Evolutionary conservation across 2,329 filamentous ascomycete species (phyloP), one percentile per base, ranked within the genome.

Genomic region (Aspergillus sclerotialis): DNA sequence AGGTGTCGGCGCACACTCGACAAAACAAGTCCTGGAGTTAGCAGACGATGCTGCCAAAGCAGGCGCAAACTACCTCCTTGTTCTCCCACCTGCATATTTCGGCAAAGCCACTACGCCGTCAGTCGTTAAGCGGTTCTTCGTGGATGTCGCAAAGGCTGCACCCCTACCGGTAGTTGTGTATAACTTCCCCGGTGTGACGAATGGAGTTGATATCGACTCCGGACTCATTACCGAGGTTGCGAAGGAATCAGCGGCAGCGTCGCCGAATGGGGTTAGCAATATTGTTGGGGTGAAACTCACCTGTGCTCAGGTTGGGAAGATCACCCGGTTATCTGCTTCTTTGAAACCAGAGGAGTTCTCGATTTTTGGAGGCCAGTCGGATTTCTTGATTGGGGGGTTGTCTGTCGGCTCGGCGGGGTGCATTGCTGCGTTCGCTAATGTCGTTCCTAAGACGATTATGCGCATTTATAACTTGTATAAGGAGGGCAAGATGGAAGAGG

Each of bases 301-400:
- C 9, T 82, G 78, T 57, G 78, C 67, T 1, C 72, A 70, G 26
- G 74, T 78, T 13, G 76, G 70, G 24, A 80, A 80, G 58, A 75
- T 76, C 45, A 73, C 73, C 10, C 67, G 75, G 3, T 57, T 79
- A 3, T 63, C 71, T 1, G 71, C 68, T 21, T 61, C 63, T 12
- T 67, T 82, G 38, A 56, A 69, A 0, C 57, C 70, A 0, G 66
- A 73, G 2, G 56, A 69, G 8, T 88, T 88, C 50, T 74, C 80
- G 1, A 74, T 78, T 1, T 86, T 77, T 48, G 82, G 80, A 1
- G 84, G 84, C 1, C 82, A 87, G 61, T 76, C 75, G 2, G 82
- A 87, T 50, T 87, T 83, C 53, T 54, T 86, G 34, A 60, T 78
- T 12, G 72, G 68, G 2, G 73, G 72, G 0, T 45, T 79, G 10